phyloP scores from a whole-genome alignment of 192 early-diverging fungal species.

The Cladochytrium replicatum region DNA sequence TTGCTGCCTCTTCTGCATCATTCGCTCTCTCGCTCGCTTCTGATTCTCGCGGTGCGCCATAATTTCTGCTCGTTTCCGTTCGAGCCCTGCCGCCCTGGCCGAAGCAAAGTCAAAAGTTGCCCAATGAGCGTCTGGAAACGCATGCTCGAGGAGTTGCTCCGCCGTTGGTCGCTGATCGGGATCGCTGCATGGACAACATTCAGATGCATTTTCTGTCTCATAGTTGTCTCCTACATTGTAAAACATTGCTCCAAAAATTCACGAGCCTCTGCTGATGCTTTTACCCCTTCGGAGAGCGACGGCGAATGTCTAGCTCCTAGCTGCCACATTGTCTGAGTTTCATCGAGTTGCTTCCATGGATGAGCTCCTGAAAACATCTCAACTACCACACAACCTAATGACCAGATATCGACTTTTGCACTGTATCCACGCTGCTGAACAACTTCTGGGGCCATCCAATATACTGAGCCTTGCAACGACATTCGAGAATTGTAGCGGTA shows the following conservation, averaged over 20 bases:
- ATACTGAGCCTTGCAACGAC: constrained; percentile 74
- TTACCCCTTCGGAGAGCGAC: constrained; percentile 54
- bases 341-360: neutral
- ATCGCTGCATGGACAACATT: constrained; percentile 49
- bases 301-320: constrained; percentile 58
- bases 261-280: constrained; percentile 45
- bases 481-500: constrained; percentile 36
- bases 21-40: too few species aligned
- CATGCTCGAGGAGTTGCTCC: constrained; percentile 49
- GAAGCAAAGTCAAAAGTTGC: too few species aligned
- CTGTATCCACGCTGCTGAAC: constrained; percentile 55
- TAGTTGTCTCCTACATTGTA: constrained; percentile 41
- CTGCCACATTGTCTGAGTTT: constrained; percentile 40
- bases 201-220: too few species aligned
- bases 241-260: constrained; percentile 62
- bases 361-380: constrained; percentile 71
- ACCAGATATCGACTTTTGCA: constrained; percentile 77
- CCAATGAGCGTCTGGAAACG: constrained; percentile 59
- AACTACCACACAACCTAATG: constrained; percentile 54
- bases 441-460: constrained; percentile 82
- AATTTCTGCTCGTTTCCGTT: too few species aligned
- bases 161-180: constrained; percentile 73
- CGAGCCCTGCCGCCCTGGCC: too few species aligned
- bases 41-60: too few species aligned
- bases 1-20: too few species aligned